Percentiles rank a stretch among this genome's conserved stretches.
Evolutionary conservation across 345 rosid species (phyloP).

Genomic region (Mangifera indica): DNA sequence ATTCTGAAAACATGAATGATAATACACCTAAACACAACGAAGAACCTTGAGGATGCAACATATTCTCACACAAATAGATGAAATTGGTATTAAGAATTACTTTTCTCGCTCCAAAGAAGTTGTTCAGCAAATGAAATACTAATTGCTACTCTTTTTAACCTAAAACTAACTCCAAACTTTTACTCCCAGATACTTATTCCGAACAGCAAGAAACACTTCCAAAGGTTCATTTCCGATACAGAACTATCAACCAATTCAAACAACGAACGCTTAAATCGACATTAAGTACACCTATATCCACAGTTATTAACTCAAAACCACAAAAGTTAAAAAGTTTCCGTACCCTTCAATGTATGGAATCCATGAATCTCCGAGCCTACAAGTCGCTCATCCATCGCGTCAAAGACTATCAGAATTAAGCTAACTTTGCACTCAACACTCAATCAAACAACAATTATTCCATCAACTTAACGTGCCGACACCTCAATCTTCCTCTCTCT

Average conservation of each 20-base stretch:
- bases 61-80: neutral
- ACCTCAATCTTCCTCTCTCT: too few species aligned
- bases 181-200: neutral
- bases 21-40: neutral
- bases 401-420: neutral
- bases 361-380: constrained; percentile 89
- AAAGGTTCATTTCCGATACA: neutral
- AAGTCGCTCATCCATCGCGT: constrained; percentile 52
- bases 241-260: neutral
- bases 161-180: neutral
- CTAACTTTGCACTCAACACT: neutral
- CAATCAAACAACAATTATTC: neutral
- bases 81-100: neutral
- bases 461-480: neutral
- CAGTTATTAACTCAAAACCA: neutral
- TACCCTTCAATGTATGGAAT: constrained; percentile 71
- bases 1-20: neutral
- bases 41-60: neutral
- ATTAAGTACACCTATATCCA: neutral
- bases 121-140: neutral
- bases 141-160: neutral
- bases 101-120: neutral
- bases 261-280: neutral
- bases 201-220: neutral
- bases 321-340: neutral